phyloP scores from a whole-genome alignment of 176 grass and related monocot genomes.

The Eragrostis nindensis region DNA sequence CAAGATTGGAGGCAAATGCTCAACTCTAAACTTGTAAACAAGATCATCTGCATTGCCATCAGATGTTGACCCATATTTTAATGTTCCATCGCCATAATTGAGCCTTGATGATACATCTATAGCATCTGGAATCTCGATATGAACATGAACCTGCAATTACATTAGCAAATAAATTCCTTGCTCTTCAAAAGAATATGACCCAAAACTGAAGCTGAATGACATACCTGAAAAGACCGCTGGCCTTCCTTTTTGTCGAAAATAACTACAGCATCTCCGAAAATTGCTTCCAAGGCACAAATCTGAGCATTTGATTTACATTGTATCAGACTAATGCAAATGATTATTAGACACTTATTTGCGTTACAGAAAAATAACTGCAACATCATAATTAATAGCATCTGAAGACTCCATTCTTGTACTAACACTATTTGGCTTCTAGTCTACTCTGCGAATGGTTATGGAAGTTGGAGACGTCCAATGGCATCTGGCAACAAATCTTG shows the following conservation, averaged over 20 bases:
- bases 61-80: conserved; percentile 42
- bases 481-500: no score
- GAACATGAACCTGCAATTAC: conserved; percentile 52
- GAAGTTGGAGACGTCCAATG: no score
- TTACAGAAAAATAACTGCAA: not conserved
- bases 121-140: conserved; percentile 51
- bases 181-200: conserved; percentile 18
- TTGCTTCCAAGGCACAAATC: conserved; percentile 80
- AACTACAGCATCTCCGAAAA: conserved; percentile 70
- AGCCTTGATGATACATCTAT: conserved; percentile 54
- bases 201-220: conserved; percentile 26
- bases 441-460: no score
- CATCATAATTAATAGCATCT: not conserved
- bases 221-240: conserved; percentile 74
- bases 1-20: conserved; percentile 58
- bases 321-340: conserved; percentile 30
- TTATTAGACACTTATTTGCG: not conserved
- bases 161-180: conserved; percentile 31
- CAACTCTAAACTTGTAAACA: conserved; percentile 66
- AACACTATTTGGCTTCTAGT: not conserved
- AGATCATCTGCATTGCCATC: conserved; percentile 48
- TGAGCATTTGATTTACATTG: conserved; percentile 42
- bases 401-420: not conserved
- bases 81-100: conserved; percentile 41
- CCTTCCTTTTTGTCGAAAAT: conserved; percentile 58